Percentiles rank a stretch among this genome's conserved stretches.
phyloP scores from a whole-genome alignment of 1,284 basidiomycete genomes.

The Microbotryum lychnidis-dioicae region DNA sequence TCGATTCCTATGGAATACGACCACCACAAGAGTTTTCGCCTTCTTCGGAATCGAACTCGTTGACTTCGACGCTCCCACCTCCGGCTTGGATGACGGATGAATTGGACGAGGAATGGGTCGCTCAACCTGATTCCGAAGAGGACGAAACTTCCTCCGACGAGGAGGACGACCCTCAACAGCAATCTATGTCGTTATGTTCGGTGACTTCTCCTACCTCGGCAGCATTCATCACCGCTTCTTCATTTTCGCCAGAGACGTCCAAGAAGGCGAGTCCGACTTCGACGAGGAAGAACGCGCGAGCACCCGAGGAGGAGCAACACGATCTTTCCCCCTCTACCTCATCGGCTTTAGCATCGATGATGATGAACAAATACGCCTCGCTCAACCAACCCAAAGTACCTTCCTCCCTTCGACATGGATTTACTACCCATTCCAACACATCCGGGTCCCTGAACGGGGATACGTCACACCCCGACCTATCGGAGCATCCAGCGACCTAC shows the following conservation, averaged over 20 bases:
- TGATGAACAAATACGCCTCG: background rate
- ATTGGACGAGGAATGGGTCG: constrained; percentile 8
- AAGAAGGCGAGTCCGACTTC: background rate
- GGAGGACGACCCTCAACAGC: background rate
- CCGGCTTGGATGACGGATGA: constrained; percentile 8
- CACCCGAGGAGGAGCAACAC: background rate
- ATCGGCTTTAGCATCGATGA: background rate
- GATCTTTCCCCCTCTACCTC: background rate
- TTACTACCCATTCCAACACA: constrained; percentile 6
- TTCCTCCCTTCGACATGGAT: constrained; percentile 15
- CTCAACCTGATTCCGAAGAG: background rate
- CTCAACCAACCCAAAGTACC: constrained; percentile 21
- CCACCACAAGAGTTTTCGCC: too few relatives aligned
- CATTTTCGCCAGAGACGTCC: background rate
- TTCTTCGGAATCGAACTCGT: too few relatives aligned
- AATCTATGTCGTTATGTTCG: background rate
- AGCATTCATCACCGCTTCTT: background rate
- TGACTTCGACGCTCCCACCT: too few relatives aligned
- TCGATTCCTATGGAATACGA: too few relatives aligned
- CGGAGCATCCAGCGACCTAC: background rate
- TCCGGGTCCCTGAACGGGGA: background rate
- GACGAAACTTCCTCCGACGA: background rate
- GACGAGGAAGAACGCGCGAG: background rate
- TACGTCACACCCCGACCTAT: background rate
- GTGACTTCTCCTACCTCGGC: background rate